Percentiles rank a stretch among this genome's conserved stretches.
phyloP scores from a whole-genome alignment of 768 basidiomycete species.

The Boletus rubroflammeus region DNA sequence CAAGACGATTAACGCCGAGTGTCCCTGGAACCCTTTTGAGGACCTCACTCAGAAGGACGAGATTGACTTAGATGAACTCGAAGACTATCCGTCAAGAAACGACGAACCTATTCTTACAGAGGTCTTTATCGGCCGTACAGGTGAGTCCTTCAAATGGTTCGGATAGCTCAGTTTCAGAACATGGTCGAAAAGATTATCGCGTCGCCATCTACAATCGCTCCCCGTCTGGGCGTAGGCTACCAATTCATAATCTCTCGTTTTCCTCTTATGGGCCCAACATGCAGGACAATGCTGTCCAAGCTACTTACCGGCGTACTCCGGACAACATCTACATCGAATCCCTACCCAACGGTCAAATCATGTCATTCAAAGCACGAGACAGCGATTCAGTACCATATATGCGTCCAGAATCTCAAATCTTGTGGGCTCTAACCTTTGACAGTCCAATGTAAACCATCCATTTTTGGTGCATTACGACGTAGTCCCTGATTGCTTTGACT shows the following conservation, averaged over 20 bases:
- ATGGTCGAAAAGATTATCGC: constrained; percentile 68
- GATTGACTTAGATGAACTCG: constrained; percentile 57
- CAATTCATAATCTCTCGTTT: constrained; percentile 80
- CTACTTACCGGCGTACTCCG: constrained; percentile 68
- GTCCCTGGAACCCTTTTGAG: constrained; percentile 70
- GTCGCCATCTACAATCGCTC: constrained; percentile 73
- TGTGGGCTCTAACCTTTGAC: constrained; percentile 61
- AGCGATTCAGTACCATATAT: constrained; percentile 25
- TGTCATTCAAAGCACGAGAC: constrained; percentile 59
- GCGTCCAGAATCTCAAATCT: constrained; percentile 35
- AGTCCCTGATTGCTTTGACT: not conserved
- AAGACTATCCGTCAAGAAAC: constrained; percentile 41
- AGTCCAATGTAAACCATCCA: constrained; percentile 59
- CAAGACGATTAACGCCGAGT: constrained; percentile 72
- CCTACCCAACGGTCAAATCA: constrained; percentile 71
- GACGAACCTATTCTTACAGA: constrained; percentile 35
- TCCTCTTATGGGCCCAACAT: constrained; percentile 93
- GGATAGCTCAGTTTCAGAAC: constrained; percentile 1
- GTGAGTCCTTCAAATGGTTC: constrained; percentile 34
- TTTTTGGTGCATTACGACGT: not conserved
- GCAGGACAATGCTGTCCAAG: constrained; percentile 70
- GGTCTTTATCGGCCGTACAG: constrained; percentile 65
- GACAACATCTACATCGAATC: constrained; percentile 82
- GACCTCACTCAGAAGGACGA: constrained; percentile 43
- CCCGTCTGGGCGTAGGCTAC: constrained; percentile 35